These are phyloP conservation scores for Apophysomyces sp. DNA, from an alignment of 371 early-diverging fungal genomes.

Conservation along the genomic window DNA sequence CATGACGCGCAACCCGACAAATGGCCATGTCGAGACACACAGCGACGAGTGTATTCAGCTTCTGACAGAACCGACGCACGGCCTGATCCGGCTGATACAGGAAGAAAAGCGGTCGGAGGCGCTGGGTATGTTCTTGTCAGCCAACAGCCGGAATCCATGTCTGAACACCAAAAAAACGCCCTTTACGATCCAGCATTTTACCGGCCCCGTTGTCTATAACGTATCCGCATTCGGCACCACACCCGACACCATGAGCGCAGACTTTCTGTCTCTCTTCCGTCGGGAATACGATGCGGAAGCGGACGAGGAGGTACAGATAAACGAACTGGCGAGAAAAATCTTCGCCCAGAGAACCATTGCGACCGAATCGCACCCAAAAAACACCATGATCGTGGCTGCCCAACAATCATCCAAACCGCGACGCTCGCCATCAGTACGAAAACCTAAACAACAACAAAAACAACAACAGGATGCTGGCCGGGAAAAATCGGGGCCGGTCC, in stretches of 20 bases:
- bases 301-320: not conserved
- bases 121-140: constrained; percentile 20
- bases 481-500: constrained; percentile 20
- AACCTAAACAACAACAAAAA: not conserved
- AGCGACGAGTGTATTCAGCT: constrained; percentile 48
- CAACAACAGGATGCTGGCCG: not conserved
- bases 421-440: constrained; percentile 31
- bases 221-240: constrained; percentile 61
- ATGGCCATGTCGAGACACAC: constrained; percentile 38
- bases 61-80: not conserved
- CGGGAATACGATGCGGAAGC: constrained; percentile 16
- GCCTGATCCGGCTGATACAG: constrained; percentile 21
- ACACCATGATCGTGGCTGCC: constrained; percentile 50
- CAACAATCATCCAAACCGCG: constrained; percentile 52
- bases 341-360: constrained; percentile 39
- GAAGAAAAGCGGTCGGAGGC: not conserved
- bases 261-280: constrained; percentile 76
- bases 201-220: constrained; percentile 70
- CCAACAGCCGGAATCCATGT: constrained; percentile 28
- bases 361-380: constrained; percentile 52
- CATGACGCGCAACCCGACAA: constrained; percentile 60
- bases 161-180: constrained; percentile 29
- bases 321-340: constrained; percentile 36
- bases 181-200: constrained; percentile 70
- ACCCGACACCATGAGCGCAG: constrained; percentile 68